Percentiles rank a stretch among this genome's conserved stretches.
These are phyloP conservation scores for Sphaerobolus stellatus DNA, from an alignment of 1,284 basidiomycete genomes.

Conservation along the genomic window DNA sequence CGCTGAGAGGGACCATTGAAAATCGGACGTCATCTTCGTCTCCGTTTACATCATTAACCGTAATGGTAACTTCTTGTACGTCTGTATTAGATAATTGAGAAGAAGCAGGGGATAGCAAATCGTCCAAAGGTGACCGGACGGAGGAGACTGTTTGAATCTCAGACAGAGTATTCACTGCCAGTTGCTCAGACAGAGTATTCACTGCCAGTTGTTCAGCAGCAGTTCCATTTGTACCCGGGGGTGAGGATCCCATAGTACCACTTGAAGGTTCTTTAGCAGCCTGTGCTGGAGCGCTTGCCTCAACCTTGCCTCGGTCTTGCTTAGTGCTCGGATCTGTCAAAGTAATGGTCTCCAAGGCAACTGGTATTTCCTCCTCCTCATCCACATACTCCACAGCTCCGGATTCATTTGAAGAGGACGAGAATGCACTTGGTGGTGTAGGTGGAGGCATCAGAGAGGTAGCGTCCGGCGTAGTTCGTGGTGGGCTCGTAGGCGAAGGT, in stretches of 20 bases:
- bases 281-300: too few species aligned
- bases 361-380: too few species aligned
- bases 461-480: background rate
- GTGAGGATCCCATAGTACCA: too few species aligned
- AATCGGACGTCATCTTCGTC: conserved; percentile 9
- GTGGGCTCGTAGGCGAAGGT: background rate
- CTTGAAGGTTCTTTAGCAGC: too few species aligned
- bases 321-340: too few species aligned
- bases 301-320: too few species aligned
- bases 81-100: background rate
- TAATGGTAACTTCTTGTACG: background rate
- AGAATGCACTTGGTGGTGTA: background rate
- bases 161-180: too few species aligned
- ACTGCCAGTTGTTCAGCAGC: too few species aligned
- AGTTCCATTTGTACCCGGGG: too few species aligned
- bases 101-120: conserved; percentile 4
- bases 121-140: conserved; percentile 2
- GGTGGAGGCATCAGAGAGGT: background rate
- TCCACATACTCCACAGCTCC: too few species aligned
- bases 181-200: too few species aligned
- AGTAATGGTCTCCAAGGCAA: too few species aligned
- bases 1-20: conserved; percentile 9
- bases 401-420: background rate
- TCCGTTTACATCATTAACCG: background rate
- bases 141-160: background rate